Conservation (phyloP, 192 early-diverging fungal species). For the Borealophlyctis nickersoniae region DNA sequence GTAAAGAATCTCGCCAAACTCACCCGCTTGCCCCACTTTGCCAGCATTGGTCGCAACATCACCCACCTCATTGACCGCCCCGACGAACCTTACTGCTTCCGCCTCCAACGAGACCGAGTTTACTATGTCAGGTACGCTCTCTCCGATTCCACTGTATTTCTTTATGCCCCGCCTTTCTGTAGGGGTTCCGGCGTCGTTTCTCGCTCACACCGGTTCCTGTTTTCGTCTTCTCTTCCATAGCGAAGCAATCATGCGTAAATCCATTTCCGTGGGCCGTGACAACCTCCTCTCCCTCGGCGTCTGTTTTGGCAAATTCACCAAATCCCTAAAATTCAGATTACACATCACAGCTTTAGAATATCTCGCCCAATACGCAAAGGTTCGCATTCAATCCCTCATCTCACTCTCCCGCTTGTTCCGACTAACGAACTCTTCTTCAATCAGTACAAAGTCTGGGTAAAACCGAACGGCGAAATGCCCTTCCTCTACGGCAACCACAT, state of each 20-base stretch:
- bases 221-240: constrained; percentile 42
- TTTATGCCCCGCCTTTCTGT: too few species aligned
- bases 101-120: constrained; percentile 90
- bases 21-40: background rate
- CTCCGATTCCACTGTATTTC: too few species aligned
- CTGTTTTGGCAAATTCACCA: constrained; percentile 99
- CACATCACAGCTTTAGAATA: constrained; percentile 91
- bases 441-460: constrained; percentile 98
- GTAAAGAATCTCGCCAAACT: background rate
- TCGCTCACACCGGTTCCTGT: too few species aligned
- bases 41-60: constrained; percentile 92
- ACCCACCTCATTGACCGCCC: constrained; percentile 89
- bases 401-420: background rate
- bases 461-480: constrained; percentile 98
- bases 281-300: constrained; percentile 86
- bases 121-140: constrained; percentile 88
- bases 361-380: constrained; percentile 93
- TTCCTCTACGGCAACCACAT: constrained; percentile 98
- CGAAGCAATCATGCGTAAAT: constrained; percentile 88
- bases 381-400: too few species aligned
- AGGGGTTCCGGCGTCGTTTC: too few species aligned
- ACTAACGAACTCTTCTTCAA: background rate
- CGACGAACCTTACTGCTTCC: constrained; percentile 96
- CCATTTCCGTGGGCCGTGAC: constrained; percentile 77
- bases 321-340: constrained; percentile 94